Percentiles rank a stretch among this genome's conserved stretches.
Evolutionary conservation across 257 asterid genomes (phyloP).

Genomic region (Coffea eugenioides): DNA sequence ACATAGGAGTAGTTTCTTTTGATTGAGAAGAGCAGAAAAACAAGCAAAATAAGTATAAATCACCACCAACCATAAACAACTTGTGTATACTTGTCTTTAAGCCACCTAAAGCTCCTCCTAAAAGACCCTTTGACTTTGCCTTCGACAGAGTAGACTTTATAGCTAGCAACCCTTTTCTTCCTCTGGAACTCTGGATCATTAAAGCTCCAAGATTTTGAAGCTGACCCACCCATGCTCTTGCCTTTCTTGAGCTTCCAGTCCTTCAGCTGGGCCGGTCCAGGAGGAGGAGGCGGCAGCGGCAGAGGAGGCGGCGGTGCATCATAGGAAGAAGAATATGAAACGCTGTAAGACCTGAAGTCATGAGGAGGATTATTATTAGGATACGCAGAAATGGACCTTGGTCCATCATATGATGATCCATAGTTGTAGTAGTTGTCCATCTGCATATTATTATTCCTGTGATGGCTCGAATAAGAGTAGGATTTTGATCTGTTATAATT

Average conservation of each 20-base stretch:
- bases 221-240: slow-evolving; percentile 38
- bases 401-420: slow-evolving; percentile 16
- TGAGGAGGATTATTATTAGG: background rate
- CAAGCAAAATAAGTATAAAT: background rate
- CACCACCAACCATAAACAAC: slow-evolving; percentile 73
- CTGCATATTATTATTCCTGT: slow-evolving; percentile 20
- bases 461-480: slow-evolving; percentile 27
- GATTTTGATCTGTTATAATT: slow-evolving; percentile 38
- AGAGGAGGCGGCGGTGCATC: slow-evolving; percentile 13
- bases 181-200: slow-evolving; percentile 87
- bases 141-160: slow-evolving; percentile 82
- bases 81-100: slow-evolving; percentile 56
- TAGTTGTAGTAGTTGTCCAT: slow-evolving; percentile 31
- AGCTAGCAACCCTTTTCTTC: slow-evolving; percentile 84
- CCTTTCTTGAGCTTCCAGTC: slow-evolving; percentile 54
- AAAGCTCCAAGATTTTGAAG: slow-evolving; percentile 44
- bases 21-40: background rate
- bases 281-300: slow-evolving; percentile 22
- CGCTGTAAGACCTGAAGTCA: slow-evolving; percentile 57
- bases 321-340: slow-evolving; percentile 32
- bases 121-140: slow-evolving; percentile 81
- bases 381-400: slow-evolving; percentile 8
- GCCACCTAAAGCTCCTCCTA: slow-evolving; percentile 74
- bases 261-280: slow-evolving; percentile 22
- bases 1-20: background rate